These are phyloP conservation scores for Candida rishiriensis DNA, from an alignment of 805 yeast species.

Conservation along the genomic window DNA sequence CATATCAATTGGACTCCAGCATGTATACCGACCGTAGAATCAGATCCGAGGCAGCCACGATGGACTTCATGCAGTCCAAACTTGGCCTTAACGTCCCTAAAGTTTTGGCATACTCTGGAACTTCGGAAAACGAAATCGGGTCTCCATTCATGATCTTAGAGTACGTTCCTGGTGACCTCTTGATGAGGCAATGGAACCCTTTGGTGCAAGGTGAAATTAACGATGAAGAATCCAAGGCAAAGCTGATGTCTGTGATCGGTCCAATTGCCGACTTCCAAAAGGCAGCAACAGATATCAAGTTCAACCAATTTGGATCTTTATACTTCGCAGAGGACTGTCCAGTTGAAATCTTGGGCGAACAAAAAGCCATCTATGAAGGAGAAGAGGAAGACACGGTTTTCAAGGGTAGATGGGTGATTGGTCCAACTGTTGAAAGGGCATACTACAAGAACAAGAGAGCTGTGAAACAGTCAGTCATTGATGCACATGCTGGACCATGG, in stretches of 20 bases:
- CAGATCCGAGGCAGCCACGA: slow-evolving; percentile 88
- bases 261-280: slow-evolving; percentile 57
- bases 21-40: slow-evolving; percentile 61
- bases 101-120: slow-evolving; percentile 62
- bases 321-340: slow-evolving; percentile 72
- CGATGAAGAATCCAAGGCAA: slow-evolving; percentile 43
- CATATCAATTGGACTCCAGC: slow-evolving; percentile 72
- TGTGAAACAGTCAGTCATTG: slow-evolving; percentile 46
- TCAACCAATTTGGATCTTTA: slow-evolving; percentile 75
- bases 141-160: slow-evolving; percentile 82
- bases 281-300: slow-evolving; percentile 38
- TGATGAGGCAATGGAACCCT: slow-evolving; percentile 93
- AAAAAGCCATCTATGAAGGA: slow-evolving; percentile 45
- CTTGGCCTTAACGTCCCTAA: slow-evolving; percentile 68
- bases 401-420: slow-evolving; percentile 77
- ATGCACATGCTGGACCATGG: slow-evolving; percentile 76
- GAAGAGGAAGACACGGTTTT: slow-evolving; percentile 52
- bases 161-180: slow-evolving; percentile 67
- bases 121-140: slow-evolving; percentile 56
- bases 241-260: slow-evolving; percentile 56
- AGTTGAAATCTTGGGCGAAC: slow-evolving; percentile 3
- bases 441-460: slow-evolving; percentile 66
- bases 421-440: slow-evolving; percentile 79
- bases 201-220: slow-evolving; percentile 53
- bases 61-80: slow-evolving; percentile 72